These are phyloP conservation scores for Amoebophrya sp. DNA, from an alignment of 169 alveolate species.

Conservation along the genomic window DNA sequence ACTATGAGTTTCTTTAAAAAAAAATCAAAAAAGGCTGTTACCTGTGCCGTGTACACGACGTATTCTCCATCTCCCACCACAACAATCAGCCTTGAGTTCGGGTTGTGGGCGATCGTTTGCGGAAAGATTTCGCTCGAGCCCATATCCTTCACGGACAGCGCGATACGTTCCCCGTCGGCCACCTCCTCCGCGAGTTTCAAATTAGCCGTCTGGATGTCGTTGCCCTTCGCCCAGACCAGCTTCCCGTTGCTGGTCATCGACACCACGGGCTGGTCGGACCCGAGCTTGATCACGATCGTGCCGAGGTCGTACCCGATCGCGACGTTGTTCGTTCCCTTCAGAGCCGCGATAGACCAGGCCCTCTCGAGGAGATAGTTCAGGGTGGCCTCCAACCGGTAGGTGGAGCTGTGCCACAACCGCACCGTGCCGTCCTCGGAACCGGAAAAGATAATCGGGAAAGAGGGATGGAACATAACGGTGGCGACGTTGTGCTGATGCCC, in stretches of 20 bases:
- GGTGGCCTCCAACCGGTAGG: conserved; percentile 74
- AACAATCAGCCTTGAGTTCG: conserved; percentile 86
- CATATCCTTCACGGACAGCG: conserved; percentile 53
- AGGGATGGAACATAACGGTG: conserved; percentile 82
- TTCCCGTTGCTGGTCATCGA: conserved; percentile 77
- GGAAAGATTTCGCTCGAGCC: conserved; percentile 59
- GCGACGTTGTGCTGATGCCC: conserved; percentile 87
- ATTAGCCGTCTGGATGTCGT: conserved; percentile 81
- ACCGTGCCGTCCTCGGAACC: conserved; percentile 92
- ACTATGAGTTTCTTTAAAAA: too few relatives aligned
- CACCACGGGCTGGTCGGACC: conserved; percentile 89
- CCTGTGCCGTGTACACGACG: conserved; percentile 81
- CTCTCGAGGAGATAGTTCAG: conserved; percentile 82
- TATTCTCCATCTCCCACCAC: conserved; percentile 94
- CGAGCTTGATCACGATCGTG: conserved; percentile 85
- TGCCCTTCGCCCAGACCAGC: conserved; percentile 80
- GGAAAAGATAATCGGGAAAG: conserved; percentile 81
- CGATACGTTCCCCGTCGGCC: conserved; percentile 49
- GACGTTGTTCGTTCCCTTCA: conserved; percentile 57
- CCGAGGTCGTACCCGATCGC: conserved; percentile 72
- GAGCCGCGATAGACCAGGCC: conserved; percentile 81
- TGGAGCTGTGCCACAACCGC: conserved; percentile 87
- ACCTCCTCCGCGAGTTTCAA: conserved; percentile 50
- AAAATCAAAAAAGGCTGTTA: too few relatives aligned
- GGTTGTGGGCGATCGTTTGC: conserved; percentile 68